Evolutionary conservation across 2,329 filamentous ascomycete species (phyloP), one percentile per base, ranked within the genome.

Genomic region (Diaporthe sp.): DNA sequence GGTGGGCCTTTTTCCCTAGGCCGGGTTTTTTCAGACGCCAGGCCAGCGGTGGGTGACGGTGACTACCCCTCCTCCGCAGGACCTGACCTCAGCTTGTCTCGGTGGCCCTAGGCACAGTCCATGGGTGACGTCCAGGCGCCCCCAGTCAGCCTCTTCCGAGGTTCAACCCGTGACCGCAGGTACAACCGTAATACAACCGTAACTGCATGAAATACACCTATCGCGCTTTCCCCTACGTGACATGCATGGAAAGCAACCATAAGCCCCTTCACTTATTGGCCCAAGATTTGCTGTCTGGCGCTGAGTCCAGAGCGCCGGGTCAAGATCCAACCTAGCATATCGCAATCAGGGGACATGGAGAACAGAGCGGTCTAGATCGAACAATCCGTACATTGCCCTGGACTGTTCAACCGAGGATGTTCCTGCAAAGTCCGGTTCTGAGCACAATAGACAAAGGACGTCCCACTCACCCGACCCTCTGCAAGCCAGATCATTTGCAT

Each of bases 11-110:
- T 63, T 63, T 35, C 35, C 50, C 59, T 55, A 25, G 32, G 56
- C 56, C 37, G 47, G 70, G 47, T 63, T 71, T 71, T 71, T 35
- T 27, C n/a, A 71, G 70, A 53, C 56, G 35, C 44, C 70, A 71
- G 56, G 56, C 58, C 35, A 37, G 35, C 35, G 70, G 56, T 32
- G 39, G 42, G 30, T 35, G 53, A 71, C 27, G 42, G 30, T 35
- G 53, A 71, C 27, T 71, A 35, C 69, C 69, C 56, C 69, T 71
- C 69, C 44, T 66, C 44, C 27, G 17, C 59, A 32, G 39, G 59
- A 53, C 47, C 63, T 53, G 44, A 30, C 25, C 59, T 65, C 25
- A 58, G 32, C 39, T 17, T 63, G 59, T 63, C 59, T 63, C 59
- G n/a, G 59, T 51, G 44, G 63, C 59, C 39, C 59, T 32, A 19